Percentiles rank a stretch among this genome's conserved stretches.
Evolutionary conservation across 305 asterid species (phyloP).

Genomic region (Nicotiana rustica): DNA sequence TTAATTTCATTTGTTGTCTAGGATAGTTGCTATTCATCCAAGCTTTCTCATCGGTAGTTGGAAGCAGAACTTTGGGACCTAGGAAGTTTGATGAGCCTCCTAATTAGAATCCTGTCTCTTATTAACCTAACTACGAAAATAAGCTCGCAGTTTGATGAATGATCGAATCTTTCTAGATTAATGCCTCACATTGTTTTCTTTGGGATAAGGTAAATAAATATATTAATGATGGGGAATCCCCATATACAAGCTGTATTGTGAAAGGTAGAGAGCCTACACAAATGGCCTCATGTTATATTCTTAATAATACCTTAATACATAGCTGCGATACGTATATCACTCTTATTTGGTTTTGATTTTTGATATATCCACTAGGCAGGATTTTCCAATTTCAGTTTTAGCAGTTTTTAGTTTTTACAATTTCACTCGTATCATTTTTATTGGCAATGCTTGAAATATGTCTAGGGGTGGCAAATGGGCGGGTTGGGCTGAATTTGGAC

Average conservation of each 20-base stretch:
- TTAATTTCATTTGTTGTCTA: too few relatives aligned
- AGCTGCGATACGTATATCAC: background rate
- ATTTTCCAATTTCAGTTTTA: slow-evolving; percentile 15
- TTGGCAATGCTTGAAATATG: slow-evolving; percentile 29
- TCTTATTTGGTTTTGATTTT: background rate
- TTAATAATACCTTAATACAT: background rate
- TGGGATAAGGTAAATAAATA: slow-evolving; percentile 4
- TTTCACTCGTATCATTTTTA: slow-evolving; percentile 21
- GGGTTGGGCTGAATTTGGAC: too few relatives aligned
- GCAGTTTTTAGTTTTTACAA: slow-evolving; percentile 8
- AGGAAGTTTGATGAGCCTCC: too few relatives aligned
- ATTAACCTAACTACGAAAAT: too few relatives aligned
- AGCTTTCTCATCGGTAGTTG: too few relatives aligned
- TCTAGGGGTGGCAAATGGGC: too few relatives aligned
- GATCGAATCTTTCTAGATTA: slow-evolving; percentile 9
- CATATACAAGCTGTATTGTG: background rate
- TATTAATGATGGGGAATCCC: background rate
- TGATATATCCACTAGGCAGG: background rate
- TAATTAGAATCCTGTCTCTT: too few relatives aligned
- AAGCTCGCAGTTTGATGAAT: background rate
- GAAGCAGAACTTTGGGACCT: too few relatives aligned
- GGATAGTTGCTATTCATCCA: too few relatives aligned
- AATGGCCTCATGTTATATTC: background rate
- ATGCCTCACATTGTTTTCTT: background rate
- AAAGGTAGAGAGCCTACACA: background rate